A percentile compares a stretch with the other conserved stretches of the same genome.
Evolutionary conservation across 352 stramenopile genomes (phyloP).

Genomic region (Blastocystis sp.): DNA sequence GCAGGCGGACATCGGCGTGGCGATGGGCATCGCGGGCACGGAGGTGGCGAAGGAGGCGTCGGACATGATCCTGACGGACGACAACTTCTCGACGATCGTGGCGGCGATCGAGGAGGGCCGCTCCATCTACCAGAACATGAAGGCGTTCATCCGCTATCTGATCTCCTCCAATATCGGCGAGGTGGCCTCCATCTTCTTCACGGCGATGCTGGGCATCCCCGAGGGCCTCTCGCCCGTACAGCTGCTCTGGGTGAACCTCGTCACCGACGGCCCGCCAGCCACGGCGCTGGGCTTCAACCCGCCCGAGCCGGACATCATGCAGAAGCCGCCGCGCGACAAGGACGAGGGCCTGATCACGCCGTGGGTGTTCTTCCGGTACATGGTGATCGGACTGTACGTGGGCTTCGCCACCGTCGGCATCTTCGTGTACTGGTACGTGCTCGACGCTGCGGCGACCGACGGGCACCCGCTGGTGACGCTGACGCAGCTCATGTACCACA

Average conservation of each 20-base stretch:
- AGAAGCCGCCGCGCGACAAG: constrained; percentile 85
- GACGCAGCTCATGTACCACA: constrained; percentile 83
- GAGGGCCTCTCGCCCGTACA: constrained; percentile 95
- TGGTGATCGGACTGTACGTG: constrained; percentile 86
- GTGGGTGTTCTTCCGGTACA: constrained; percentile 95
- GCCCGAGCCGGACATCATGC: constrained; percentile 94
- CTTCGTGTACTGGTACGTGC: constrained; percentile 88
- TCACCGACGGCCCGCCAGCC: constrained; percentile 95
- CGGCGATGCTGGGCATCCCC: constrained; percentile 87
- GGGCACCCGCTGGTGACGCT: constrained; percentile 85
- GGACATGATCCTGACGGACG: constrained; percentile 86
- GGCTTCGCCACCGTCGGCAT: constrained; percentile 85
- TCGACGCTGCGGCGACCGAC: constrained; percentile 80
- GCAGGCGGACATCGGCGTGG: constrained; percentile 86
- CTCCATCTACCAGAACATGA: constrained; percentile 89
- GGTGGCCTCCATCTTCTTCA: constrained; percentile 96
- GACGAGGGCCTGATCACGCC: constrained; percentile 94
- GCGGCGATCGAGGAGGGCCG: constrained; percentile 79
- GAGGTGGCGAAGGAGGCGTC: too few relatives aligned
- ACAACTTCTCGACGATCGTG: constrained; percentile 98
- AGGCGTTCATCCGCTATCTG: constrained; percentile 97
- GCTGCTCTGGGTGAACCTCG: constrained; percentile 98
- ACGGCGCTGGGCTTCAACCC: constrained; percentile 98
- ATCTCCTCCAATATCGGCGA: constrained; percentile 98
- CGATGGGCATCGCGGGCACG: constrained; percentile 88